phyloP scores from a whole-genome alignment of 306 rosid genomes.

The Cucurbita argyrosperma region DNA sequence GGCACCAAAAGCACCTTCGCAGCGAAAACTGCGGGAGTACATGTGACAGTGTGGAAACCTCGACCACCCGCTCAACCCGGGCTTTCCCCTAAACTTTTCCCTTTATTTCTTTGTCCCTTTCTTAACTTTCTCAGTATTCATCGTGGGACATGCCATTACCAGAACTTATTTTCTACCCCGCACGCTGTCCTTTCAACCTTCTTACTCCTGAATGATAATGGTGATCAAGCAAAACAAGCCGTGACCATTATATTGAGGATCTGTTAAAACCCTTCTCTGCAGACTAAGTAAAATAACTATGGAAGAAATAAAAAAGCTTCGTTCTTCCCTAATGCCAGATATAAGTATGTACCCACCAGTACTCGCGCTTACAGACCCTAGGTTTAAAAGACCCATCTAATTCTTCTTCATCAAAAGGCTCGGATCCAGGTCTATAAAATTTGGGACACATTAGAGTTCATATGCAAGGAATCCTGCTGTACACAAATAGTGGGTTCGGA shows the following conservation, averaged over 20 bases:
- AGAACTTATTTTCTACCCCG: not conserved
- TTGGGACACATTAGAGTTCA: not conserved
- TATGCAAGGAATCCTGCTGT: not conserved
- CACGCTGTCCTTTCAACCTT: not conserved
- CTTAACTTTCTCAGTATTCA: not conserved
- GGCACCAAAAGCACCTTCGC: conserved; percentile 37
- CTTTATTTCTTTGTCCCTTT: not conserved
- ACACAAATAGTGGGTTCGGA: not conserved
- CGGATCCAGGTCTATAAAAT: not conserved
- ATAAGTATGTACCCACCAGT: not conserved
- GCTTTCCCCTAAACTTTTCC: conserved; percentile 13
- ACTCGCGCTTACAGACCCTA: not conserved
- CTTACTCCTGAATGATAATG: not conserved
- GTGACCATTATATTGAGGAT: not conserved
- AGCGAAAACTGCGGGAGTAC: conserved; percentile 71
- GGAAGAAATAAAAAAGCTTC: not conserved
- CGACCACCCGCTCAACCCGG: conserved; percentile 54
- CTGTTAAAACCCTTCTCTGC: not conserved
- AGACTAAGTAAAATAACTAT: not conserved
- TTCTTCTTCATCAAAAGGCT: not conserved
- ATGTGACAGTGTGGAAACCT: conserved; percentile 31
- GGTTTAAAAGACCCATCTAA: not conserved
- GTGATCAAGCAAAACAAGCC: not conserved
- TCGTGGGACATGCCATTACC: conserved; percentile 2
- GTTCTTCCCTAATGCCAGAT: not conserved